Evolutionary conservation across 352 stramenopile species (phyloP).

Genomic region (Globisporangium nunn): DNA sequence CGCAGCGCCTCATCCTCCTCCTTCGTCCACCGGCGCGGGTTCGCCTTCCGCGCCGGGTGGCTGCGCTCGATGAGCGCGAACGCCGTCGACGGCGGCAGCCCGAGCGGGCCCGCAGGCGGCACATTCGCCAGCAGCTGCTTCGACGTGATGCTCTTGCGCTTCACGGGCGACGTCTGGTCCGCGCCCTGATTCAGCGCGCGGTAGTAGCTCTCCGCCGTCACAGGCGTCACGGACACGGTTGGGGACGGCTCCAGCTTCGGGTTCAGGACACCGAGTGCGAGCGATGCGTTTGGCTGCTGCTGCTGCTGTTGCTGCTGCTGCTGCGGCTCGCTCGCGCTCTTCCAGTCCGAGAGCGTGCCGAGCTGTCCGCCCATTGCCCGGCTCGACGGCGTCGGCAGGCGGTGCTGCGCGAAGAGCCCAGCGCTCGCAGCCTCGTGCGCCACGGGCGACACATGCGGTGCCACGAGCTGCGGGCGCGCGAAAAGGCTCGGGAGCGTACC

Average conservation of each 20-base stretch:
- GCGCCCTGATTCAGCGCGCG: conserved; percentile 19
- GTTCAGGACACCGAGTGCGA: conserved; percentile 2
- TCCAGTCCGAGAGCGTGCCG: conserved; percentile 8
- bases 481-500: conserved; percentile 46
- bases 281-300: background rate
- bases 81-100: conserved; percentile 9
- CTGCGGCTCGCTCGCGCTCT: conserved; percentile 4
- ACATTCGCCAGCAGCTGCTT: conserved; percentile 51
- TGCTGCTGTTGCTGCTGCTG: background rate
- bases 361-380: background rate
- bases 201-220: conserved; percentile 24
- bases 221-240: conserved; percentile 29
- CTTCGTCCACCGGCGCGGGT: conserved; percentile 78
- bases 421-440: background rate
- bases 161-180: conserved; percentile 47
- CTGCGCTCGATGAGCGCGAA: conserved; percentile 20
- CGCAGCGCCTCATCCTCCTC: conserved; percentile 87
- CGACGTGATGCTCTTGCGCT: conserved; percentile 73
- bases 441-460: conserved; percentile 23
- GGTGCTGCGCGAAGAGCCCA: conserved; percentile 4
- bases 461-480: conserved; percentile 27
- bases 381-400: conserved; percentile 10
- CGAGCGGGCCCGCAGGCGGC: conserved; percentile 20
- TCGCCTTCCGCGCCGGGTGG: conserved; percentile 49
- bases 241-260: conserved; percentile 23